Conservation (phyloP, 805 yeast species). For the Candida boleticola region DNA sequence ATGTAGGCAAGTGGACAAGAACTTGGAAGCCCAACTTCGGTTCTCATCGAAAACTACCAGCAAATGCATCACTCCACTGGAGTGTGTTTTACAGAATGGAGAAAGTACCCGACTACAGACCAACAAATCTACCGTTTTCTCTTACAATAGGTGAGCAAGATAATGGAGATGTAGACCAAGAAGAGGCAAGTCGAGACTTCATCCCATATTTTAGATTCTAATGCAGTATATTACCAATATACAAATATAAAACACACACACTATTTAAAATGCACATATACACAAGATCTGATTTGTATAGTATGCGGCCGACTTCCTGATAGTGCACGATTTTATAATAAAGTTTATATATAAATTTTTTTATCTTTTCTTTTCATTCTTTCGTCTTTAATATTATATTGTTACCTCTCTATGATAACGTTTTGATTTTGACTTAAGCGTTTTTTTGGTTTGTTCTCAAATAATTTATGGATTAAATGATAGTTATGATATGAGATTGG, state of each 20-base stretch:
- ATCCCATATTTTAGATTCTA: no score
- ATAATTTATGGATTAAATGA: no score
- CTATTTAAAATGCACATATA: no score
- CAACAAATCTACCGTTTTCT: slow-evolving; percentile 23
- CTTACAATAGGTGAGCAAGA: slow-evolving; percentile 12
- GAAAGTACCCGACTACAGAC: slow-evolving; percentile 44
- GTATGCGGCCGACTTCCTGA: no score
- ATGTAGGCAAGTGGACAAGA: slow-evolving; percentile 48
- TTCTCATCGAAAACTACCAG: slow-evolving; percentile 48
- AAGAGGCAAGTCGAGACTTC: no score
- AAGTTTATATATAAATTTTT: slow-evolving; percentile 4
- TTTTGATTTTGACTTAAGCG: no score
- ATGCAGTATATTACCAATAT: slow-evolving; percentile 16
- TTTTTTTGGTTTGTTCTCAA: no score
- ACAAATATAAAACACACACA: slow-evolving; percentile 6
- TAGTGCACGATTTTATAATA: no score
- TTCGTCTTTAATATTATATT: background rate
- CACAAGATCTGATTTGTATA: no score
- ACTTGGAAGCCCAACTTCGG: slow-evolving; percentile 58
- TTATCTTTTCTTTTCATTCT: slow-evolving; percentile 1
- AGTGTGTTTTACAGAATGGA: slow-evolving; percentile 57
- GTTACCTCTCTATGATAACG: no score
- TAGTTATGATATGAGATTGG: no score
- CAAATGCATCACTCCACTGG: slow-evolving; percentile 55
- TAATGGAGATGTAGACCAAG: no score